phyloP scores from a whole-genome alignment of 495 filamentous ascomycete genomes.

The Xylaria intraflava region DNA sequence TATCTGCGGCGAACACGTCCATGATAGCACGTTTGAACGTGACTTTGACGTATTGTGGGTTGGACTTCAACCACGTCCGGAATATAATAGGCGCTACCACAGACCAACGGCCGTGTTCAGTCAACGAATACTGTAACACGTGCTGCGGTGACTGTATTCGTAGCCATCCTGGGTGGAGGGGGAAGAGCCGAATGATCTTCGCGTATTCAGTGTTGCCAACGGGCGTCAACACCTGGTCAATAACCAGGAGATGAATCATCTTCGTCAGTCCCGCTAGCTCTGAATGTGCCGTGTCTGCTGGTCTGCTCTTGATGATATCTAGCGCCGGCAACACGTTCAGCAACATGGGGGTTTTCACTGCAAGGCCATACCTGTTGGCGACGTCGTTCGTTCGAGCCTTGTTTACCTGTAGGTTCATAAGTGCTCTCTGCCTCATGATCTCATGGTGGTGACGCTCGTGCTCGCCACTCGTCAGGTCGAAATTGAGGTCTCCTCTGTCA shows the following conservation, averaged over 20 bases:
- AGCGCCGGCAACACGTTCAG: background rate
- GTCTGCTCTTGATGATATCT: background rate
- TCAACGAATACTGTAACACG: background rate
- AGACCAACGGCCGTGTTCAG: slow-evolving; percentile 1
- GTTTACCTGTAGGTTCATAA: background rate
- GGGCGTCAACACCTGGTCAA: background rate
- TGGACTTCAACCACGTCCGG: background rate
- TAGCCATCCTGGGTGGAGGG: background rate
- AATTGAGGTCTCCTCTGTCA: background rate
- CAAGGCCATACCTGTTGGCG: background rate
- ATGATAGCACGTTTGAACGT: background rate
- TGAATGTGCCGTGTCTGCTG: slow-evolving; percentile 1
- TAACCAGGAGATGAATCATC: background rate
- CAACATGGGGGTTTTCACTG: background rate
- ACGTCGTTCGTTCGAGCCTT: background rate
- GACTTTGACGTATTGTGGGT: background rate
- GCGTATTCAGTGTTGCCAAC: background rate
- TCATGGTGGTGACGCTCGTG: background rate
- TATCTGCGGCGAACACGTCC: background rate
- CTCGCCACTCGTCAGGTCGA: background rate
- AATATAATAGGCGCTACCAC: background rate
- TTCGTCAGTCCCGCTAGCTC: background rate
- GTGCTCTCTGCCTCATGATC: background rate
- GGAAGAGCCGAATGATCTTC: background rate
- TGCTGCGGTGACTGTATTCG: background rate